Base-by-base conservation (phyloP, 306 rosid species). In the Pyrus betulifolia region DNA sequence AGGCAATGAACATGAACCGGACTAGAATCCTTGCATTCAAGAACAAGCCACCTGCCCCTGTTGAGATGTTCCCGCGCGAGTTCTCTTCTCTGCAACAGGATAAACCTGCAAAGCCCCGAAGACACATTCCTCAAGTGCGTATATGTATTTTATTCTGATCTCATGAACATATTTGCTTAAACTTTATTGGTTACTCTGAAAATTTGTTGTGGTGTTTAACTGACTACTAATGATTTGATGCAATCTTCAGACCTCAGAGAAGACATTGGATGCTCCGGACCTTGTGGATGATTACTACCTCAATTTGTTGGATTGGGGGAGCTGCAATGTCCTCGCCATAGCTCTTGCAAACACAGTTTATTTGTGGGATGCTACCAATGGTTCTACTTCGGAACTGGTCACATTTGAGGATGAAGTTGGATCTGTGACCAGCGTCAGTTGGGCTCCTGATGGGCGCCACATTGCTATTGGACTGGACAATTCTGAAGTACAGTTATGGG, bases 371-470 rank as follows among this genome's bases (percentile, higher is more conserved):
- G 96, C 93, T 52, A 67, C 78, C 5, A 74, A 84, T 72, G 83
- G 92, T 30, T 84, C 96, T 60, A 87, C 93, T 27, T 70, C 89
- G 4, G 96, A 90, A 49, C 89, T 92, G 28, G 85, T 80, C 57
- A 90, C 93, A 0, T 52, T 92, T 30, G 92, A 87, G 57, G 96
- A 90, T 1, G 92, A 90, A 78, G 75, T 72, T 63, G 97, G 97
- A 44, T 93, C 96, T 0, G 75, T 92, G 1, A 92, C 96, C 3
- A 87, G 96, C 67, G 88, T 92, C 17, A 78, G 81, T 61, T 92
- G 97, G 97, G 93, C 97, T 10, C 89, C 96, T 15, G 91, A 92
- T 83, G 97, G 97, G 11, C 85, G 86, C 21, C 92, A 87, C 74
- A 55, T 92, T 28, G 97, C 93, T 15, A 23, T 92, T 80, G 96